A percentile compares a stretch with the other conserved stretches of the same genome.
phyloP scores from a whole-genome alignment of 352 stramenopile genomes.

The Albugo laibachii region DNA sequence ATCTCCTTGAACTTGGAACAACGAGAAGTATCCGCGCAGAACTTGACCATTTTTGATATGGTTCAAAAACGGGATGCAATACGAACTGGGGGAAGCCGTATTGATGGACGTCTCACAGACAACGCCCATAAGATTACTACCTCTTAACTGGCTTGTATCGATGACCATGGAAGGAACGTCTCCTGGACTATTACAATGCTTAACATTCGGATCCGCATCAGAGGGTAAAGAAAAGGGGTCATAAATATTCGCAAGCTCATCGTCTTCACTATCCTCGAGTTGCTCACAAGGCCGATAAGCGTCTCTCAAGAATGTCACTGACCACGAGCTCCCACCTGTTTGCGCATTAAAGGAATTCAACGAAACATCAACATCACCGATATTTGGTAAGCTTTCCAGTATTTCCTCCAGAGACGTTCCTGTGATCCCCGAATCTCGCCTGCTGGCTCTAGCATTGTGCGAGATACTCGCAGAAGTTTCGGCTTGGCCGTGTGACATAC shows the following conservation, averaged over 20 bases:
- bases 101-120: slow-evolving; percentile 15
- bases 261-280: slow-evolving; percentile 23
- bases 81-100: neutral
- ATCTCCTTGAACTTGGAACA: slow-evolving; percentile 69
- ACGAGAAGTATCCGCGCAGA: slow-evolving; percentile 75
- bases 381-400: slow-evolving; percentile 83
- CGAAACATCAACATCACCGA: slow-evolving; percentile 86
- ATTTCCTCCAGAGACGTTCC: slow-evolving; percentile 91
- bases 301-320: slow-evolving; percentile 87
- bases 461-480: slow-evolving; percentile 30
- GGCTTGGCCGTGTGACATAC: slow-evolving; percentile 41
- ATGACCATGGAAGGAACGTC: slow-evolving; percentile 76
- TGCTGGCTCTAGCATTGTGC: slow-evolving; percentile 85
- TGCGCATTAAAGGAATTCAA: slow-evolving; percentile 58
- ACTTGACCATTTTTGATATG: slow-evolving; percentile 39
- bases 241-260: slow-evolving; percentile 4
- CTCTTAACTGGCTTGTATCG: slow-evolving; percentile 9
- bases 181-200: slow-evolving; percentile 84
- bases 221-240: neutral
- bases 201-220: slow-evolving; percentile 20
- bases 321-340: slow-evolving; percentile 90
- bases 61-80: too few species aligned
- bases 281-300: slow-evolving; percentile 35
- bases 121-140: slow-evolving; percentile 11
- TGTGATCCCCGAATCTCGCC: slow-evolving; percentile 72